These are phyloP conservation scores for Naganishia friedmannii DNA, from an alignment of 768 basidiomycete genomes.

Conservation along the genomic window DNA sequence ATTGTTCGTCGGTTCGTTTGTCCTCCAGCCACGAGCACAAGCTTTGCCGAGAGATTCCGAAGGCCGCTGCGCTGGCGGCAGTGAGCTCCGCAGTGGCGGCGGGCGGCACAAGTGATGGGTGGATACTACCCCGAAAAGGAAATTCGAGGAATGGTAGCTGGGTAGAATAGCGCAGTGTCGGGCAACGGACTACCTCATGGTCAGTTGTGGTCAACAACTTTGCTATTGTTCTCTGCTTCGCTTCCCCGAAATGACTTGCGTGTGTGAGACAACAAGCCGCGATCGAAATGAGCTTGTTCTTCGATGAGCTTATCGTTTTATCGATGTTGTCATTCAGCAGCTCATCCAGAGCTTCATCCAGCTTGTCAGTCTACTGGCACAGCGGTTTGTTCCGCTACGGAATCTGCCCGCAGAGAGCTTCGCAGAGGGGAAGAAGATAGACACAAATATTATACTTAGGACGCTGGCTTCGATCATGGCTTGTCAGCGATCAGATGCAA, in stretches of 20 bases:
- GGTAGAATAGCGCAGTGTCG: not conserved
- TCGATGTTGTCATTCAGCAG: not conserved
- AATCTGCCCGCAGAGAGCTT: too few species aligned
- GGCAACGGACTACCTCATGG: not conserved
- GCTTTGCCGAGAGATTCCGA: not conserved
- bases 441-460: not conserved
- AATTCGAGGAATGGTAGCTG: not conserved
- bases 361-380: too few species aligned
- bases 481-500: not conserved
- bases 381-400: too few species aligned
- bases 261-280: not conserved
- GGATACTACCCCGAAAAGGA: not conserved
- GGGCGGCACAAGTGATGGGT: not conserved
- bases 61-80: not conserved
- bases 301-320: not conserved
- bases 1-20: not conserved
- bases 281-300: slow-evolving; percentile 5
- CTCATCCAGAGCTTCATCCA: too few species aligned
- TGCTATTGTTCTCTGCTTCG: slow-evolving; percentile 3
- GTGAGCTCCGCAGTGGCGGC: too few species aligned
- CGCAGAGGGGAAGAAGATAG: too few species aligned
- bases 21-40: not conserved
- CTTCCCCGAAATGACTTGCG: not conserved
- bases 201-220: not conserved
- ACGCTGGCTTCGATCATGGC: not conserved